phyloP scores from a whole-genome alignment of 257 asterid species.

The Solanum boliviense region DNA sequence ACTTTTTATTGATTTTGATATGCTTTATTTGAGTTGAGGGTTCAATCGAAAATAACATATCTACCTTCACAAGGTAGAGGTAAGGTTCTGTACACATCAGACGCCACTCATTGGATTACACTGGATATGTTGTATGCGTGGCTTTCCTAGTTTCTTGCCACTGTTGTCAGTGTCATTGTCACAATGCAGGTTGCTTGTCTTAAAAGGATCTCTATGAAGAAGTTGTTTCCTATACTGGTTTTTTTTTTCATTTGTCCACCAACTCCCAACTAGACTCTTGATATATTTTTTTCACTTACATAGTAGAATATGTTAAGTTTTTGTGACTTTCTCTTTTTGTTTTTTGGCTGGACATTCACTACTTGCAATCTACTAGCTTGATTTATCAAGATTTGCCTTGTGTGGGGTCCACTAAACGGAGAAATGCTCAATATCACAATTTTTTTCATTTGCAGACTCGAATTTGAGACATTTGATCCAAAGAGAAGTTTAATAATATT shows the following conservation, averaged over 20 bases:
- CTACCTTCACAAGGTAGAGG: not conserved
- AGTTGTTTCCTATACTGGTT: not conserved
- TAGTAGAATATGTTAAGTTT: not conserved
- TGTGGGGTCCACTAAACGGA: not conserved
- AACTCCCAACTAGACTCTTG: not conserved
- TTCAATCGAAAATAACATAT: accelerated
- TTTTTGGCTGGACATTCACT: not conserved
- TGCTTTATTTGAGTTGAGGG: not conserved
- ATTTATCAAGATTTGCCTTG: not conserved
- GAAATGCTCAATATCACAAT: not conserved
- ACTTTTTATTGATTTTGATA: not conserved
- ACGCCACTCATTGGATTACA: not conserved
- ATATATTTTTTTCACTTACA: not conserved
- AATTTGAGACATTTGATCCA: not conserved
- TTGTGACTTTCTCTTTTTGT: not conserved
- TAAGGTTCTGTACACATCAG: not conserved
- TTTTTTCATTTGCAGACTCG: too few species aligned
- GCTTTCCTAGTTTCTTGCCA: not conserved
- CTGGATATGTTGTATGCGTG: too few species aligned
- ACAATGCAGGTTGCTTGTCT: not conserved
- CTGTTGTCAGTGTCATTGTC: not conserved
- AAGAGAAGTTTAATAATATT: not conserved
- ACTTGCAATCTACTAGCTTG: not conserved
- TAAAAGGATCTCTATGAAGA: not conserved
- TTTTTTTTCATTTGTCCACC: not conserved